phyloP scores from a whole-genome alignment of 768 basidiomycete genomes.

The Chalciporus piperatus region DNA sequence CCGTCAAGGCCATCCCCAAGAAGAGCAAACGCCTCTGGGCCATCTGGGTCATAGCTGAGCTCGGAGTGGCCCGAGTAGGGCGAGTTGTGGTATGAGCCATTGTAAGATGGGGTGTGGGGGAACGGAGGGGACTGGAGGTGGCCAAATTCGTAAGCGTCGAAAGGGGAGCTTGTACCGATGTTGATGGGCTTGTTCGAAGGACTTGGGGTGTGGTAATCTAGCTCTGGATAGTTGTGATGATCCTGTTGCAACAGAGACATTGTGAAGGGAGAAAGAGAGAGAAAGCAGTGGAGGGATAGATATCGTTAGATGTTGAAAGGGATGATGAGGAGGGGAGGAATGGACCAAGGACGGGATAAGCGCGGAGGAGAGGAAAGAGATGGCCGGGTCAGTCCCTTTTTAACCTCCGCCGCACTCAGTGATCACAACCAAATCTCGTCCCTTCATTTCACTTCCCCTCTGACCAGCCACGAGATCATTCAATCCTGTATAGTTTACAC shows the following conservation, averaged over 20 bases:
- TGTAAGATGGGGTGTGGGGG: slow-evolving; percentile 55
- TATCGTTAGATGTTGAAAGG: slow-evolving; percentile 6
- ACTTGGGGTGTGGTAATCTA: slow-evolving; percentile 26
- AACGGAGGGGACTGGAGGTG: slow-evolving; percentile 39
- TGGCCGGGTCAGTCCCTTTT: slow-evolving; percentile 28
- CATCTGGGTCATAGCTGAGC: slow-evolving; percentile 51
- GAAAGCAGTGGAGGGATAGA: background rate
- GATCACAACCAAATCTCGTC: background rate
- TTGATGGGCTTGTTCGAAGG: slow-evolving; percentile 29
- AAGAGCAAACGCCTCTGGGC: slow-evolving; percentile 45
- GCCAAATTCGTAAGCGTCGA: slow-evolving; percentile 41
- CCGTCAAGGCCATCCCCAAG: slow-evolving; percentile 45
- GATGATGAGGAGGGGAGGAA: slow-evolving; percentile 1
- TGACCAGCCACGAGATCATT: background rate
- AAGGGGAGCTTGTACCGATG: slow-evolving; percentile 23
- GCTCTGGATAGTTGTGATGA: slow-evolving; percentile 14
- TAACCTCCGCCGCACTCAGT: slow-evolving; percentile 28
- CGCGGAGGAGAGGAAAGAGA: slow-evolving; percentile 21
- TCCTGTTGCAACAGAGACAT: slow-evolving; percentile 33
- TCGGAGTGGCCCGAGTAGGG: slow-evolving; percentile 70
- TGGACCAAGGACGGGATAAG: slow-evolving; percentile 6
- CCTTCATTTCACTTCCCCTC: background rate
- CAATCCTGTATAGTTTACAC: background rate
- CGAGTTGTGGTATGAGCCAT: slow-evolving; percentile 67
- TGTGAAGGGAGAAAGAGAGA: background rate